Evolutionary conservation across 2,329 filamentous ascomycete species (phyloP).

Genomic region (Scedosporium dehoogii): DNA sequence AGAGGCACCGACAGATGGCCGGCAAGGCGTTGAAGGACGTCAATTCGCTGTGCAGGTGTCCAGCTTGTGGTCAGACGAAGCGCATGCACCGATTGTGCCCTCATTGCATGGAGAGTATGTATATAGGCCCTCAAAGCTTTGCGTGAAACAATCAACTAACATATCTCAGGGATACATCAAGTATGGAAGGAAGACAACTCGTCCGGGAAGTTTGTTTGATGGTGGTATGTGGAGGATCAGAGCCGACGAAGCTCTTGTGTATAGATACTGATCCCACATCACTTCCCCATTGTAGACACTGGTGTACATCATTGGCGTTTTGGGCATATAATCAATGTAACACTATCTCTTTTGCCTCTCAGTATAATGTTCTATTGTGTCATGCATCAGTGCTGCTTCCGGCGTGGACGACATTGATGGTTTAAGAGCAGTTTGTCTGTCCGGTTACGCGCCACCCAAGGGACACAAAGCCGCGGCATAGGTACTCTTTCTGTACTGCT

Average conservation of each 20-base stretch:
- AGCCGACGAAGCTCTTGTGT: neutral
- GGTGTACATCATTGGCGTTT: slow-evolving; percentile 8
- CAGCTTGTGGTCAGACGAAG: slow-evolving; percentile 80
- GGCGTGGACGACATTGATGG: no score
- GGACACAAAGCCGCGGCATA: no score
- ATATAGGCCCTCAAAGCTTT: neutral
- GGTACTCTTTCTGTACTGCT: no score
- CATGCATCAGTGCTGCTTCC: no score
- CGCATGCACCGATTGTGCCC: slow-evolving; percentile 82
- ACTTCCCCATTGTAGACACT: neutral
- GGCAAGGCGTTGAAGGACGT: slow-evolving; percentile 93
- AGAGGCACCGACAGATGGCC: slow-evolving; percentile 84
- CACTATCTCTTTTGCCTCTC: neutral
- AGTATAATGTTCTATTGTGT: neutral
- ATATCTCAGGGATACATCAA: slow-evolving; percentile 11
- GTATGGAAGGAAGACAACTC: slow-evolving; percentile 13
- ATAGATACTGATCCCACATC: neutral
- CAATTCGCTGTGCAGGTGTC: slow-evolving; percentile 76
- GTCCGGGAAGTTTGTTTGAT: slow-evolving; percentile 9
- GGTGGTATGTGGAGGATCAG: neutral
- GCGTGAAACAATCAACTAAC: neutral
- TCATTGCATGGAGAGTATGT: slow-evolving; percentile 73
- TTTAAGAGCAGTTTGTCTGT: no score
- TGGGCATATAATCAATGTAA: slow-evolving; percentile 5
- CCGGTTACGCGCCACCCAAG: no score